Evolutionary conservation across 2,329 filamentous ascomycete genomes (phyloP).

Genomic region (Chaetomium strumarium): DNA sequence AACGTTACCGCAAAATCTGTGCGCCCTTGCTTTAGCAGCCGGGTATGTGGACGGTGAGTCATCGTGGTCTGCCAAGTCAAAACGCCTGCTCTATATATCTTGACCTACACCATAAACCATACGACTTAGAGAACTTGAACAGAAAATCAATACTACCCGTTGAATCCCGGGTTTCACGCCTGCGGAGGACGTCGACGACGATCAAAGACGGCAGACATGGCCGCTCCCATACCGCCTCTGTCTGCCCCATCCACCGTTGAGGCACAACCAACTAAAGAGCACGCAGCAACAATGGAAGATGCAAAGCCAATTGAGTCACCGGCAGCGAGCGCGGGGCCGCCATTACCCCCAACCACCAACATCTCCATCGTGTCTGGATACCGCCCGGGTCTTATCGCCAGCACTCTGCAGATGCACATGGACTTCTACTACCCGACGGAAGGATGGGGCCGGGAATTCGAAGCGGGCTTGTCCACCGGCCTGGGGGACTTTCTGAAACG

Average conservation of each 20-base stretch:
- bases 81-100: no score
- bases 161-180: no score
- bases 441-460: conserved; percentile 26
- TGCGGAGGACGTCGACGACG: neutral
- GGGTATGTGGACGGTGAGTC: no score
- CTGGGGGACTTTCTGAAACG: conserved; percentile 22
- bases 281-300: conserved; percentile 14
- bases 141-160: no score
- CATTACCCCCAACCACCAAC: neutral
- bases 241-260: neutral
- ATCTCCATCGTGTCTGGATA: conserved; percentile 27
- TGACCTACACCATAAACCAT: no score
- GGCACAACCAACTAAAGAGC: neutral
- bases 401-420: conserved; percentile 28
- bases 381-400: conserved; percentile 26
- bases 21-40: no score
- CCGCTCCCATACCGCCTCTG: neutral
- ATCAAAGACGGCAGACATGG: neutral
- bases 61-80: no score
- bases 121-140: no score
- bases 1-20: no score
- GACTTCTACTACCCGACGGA: conserved; percentile 20
- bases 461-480: conserved; percentile 19
- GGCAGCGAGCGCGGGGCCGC: neutral
- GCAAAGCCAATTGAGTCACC: neutral